Percentiles rank a stretch among this genome's conserved stretches.
phyloP scores from a whole-genome alignment of 768 basidiomycete species.

The Chalciporus chontae region DNA sequence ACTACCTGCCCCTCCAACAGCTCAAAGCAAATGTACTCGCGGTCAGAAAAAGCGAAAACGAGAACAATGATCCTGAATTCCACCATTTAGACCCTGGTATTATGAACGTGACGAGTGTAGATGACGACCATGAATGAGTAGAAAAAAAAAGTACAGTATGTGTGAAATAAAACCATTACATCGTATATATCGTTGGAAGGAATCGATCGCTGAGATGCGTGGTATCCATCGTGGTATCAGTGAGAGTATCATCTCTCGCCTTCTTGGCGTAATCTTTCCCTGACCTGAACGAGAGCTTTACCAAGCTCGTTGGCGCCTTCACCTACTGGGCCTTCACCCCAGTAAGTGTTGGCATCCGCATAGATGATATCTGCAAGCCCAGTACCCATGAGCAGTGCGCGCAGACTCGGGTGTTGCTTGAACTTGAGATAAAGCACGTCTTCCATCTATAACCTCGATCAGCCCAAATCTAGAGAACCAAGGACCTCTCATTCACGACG shows the following conservation, averaged over 20 bases:
- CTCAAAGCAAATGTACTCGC: neutral
- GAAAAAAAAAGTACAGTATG: neutral
- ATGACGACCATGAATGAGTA: conserved; percentile 2
- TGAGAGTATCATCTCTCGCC: conserved; percentile 10
- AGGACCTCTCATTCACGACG: conserved; percentile 30
- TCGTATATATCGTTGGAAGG: neutral
- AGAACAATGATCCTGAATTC: neutral
- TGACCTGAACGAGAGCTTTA: conserved; percentile 50
- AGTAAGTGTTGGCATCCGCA: conserved; percentile 57
- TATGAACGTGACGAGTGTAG: neutral
- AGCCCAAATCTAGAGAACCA: neutral
- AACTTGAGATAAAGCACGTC: conserved; percentile 68
- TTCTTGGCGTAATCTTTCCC: conserved; percentile 42
- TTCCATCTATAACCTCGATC: conserved; percentile 48
- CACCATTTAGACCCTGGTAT: neutral
- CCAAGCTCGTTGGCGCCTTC: conserved; percentile 64
- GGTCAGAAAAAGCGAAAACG: conserved; percentile 18
- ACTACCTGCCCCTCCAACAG: neutral
- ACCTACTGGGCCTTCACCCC: conserved; percentile 56
- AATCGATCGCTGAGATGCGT: neutral
- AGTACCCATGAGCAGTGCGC: conserved; percentile 51
- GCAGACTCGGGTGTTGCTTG: conserved; percentile 61
- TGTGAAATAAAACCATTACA: neutral
- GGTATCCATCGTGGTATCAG: neutral
- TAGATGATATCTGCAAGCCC: conserved; percentile 50